Percentiles rank a stretch among this genome's conserved stretches.
These are phyloP conservation scores for Cryptococcus sp. DNA, from an alignment of 1,284 basidiomycete genomes.

Conservation along the genomic window DNA sequence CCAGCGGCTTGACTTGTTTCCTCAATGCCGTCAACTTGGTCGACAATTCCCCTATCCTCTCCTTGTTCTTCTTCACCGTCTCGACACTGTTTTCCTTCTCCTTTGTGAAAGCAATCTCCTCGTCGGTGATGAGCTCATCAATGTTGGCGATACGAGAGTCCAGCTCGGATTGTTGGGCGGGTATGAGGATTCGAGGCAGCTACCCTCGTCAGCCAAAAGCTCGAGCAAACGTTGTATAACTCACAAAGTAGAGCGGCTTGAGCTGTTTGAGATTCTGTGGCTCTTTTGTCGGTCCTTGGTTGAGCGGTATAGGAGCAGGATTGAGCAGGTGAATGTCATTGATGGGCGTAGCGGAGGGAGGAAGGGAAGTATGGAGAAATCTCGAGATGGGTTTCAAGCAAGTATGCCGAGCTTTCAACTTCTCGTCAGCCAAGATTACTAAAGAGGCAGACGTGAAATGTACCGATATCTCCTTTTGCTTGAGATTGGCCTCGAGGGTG, in stretches of 20 bases:
- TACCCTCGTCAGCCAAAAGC: conserved; percentile 9
- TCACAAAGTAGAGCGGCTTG: conserved; percentile 41
- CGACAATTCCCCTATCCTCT: conserved; percentile 25
- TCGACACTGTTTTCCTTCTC: conserved; percentile 24
- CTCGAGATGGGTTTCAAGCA: conserved; percentile 27
- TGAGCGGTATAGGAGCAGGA: conserved; percentile 33
- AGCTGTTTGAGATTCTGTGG: conserved; percentile 17
- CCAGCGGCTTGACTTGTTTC: conserved; percentile 18
- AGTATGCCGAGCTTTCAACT: conserved; percentile 37
- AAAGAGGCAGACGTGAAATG: conserved; percentile 9
- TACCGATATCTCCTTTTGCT: conserved; percentile 39
- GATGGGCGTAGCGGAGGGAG: conserved; percentile 14
- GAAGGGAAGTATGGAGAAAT: conserved; percentile 35
- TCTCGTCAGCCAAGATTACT: conserved; percentile 4
- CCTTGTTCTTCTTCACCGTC: conserved; percentile 16
- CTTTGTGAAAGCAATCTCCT: conserved; percentile 23
- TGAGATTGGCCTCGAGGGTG: conserved; percentile 30
- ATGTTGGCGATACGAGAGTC: conserved; percentile 25
- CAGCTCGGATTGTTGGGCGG: conserved; percentile 36
- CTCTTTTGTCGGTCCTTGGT: conserved; percentile 27
- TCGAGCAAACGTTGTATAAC: conserved; percentile 7
- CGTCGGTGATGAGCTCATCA: conserved; percentile 29
- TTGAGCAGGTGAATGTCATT: conserved; percentile 23
- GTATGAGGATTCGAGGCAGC: conserved; percentile 40
- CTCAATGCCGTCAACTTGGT: conserved; percentile 23